Evolutionary conservation across 805 yeast species (phyloP), one percentile per base, ranked within the genome.

Genomic region (Yarrowia keelungensis): DNA sequence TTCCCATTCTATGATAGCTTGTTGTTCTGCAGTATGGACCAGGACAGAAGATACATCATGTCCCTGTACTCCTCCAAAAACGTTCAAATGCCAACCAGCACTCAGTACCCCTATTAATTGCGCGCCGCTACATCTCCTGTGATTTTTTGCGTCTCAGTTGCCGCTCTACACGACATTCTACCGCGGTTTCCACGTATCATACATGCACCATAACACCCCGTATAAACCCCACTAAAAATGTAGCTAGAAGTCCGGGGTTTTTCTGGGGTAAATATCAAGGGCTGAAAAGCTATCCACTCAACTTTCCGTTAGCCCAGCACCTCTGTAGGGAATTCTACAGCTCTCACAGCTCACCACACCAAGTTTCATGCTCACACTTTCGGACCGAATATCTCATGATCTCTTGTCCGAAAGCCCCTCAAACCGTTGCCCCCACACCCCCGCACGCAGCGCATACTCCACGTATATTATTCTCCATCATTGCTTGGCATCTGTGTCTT

Each of bases 361-460:
- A 26, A 26, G 32, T 26, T 26, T 41, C 43, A 41, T 7, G 1
- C 16, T 12, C n/a, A 42, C 19, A 42, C n/a, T n/a, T 42, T 42
- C 46, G 46, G 46, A 16, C 16, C 46, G 46, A 42, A 26, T 11
- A 42, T 42, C 7, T 5, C 46, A 42, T 10, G 46, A n/a, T n/a
- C 19, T 42, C n/a, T 42, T 2, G 8, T n/a, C 46, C 46, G 19
- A 0, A 16, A 42, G 46, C 7, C 19, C 19, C 47, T 22, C 10
- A 9, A 9, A 9, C 26, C 26, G 26, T 16, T 10, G 26, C 47
- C 47, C 47, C 47, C 8, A 10, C 8, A 9, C 19, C 47, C 47
- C 47, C 47, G 47, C 47, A 45, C 47, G 22, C 47, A 7, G 26
- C 47, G 47, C 47, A 16, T 45, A 11, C 26, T 19, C 47, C 47